Conservation (phyloP, 352 stramenopile genomes). For the Phytophthora pluvialis region DNA sequence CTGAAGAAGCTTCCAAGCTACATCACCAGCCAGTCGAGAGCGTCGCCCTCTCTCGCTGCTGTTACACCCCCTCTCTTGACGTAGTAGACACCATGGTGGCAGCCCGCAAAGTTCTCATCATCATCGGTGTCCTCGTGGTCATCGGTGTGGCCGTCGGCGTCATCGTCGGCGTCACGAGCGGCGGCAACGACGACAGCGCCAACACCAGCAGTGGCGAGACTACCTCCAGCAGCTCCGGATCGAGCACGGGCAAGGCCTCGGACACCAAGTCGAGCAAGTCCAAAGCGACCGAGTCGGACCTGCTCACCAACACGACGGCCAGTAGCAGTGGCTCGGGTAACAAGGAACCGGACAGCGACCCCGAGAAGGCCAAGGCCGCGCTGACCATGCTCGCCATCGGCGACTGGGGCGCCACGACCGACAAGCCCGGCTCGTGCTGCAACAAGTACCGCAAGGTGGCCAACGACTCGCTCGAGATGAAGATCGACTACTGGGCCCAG, state of each 20-base stretch:
- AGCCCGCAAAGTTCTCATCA: constrained; percentile 68
- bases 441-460: constrained; percentile 89
- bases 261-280: constrained; percentile 18
- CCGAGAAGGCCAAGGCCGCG: constrained; percentile 54
- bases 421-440: constrained; percentile 89
- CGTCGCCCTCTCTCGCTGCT: constrained; percentile 13
- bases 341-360: constrained; percentile 66
- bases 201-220: constrained; percentile 36
- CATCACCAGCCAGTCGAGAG: constrained; percentile 20
- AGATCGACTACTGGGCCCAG: constrained; percentile 89
- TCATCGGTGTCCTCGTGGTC: constrained; percentile 70
- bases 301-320: constrained; percentile 43
- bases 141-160: constrained; percentile 69
- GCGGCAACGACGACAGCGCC: constrained; percentile 36
- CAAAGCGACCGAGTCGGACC: constrained; percentile 57
- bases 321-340: constrained; percentile 33
- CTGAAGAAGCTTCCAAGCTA: neutral
- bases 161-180: constrained; percentile 66
- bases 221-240: constrained; percentile 20
- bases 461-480: constrained; percentile 83
- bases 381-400: constrained; percentile 88
- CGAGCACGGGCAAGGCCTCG: constrained; percentile 5
- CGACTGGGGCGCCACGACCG: constrained; percentile 86
- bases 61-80: constrained; percentile 7
- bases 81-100: constrained; percentile 35